Percentiles rank a stretch among this genome's conserved stretches.
These are phyloP conservation scores for Scheffersomyces parashehatae DNA, from an alignment of 1,139 yeast species.

Conservation along the genomic window DNA sequence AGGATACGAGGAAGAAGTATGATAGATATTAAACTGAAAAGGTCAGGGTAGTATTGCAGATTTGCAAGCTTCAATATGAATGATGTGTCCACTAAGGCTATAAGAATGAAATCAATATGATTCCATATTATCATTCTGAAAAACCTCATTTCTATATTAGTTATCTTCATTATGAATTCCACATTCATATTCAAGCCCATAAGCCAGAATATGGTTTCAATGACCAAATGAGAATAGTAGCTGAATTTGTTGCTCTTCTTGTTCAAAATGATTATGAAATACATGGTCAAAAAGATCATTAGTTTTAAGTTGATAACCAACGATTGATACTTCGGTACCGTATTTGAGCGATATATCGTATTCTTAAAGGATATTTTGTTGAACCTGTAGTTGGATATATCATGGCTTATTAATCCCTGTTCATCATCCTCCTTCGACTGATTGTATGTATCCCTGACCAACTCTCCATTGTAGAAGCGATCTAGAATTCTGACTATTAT, in stretches of 20 bases:
- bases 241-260: conserved; percentile 13
- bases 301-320: conserved; percentile 42
- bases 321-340: conserved; percentile 47
- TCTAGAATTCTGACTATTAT: conserved; percentile 51
- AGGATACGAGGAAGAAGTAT: conserved; percentile 56
- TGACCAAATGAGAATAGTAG: conserved; percentile 2
- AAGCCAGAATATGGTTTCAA: conserved; percentile 34
- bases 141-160: conserved; percentile 43
- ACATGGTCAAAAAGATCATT: conserved; percentile 31
- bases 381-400: conserved; percentile 39
- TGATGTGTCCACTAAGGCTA: conserved; percentile 32
- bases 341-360: conserved; percentile 31
- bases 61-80: conserved; percentile 21
- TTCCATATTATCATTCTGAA: conserved; percentile 44
- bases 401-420: conserved; percentile 22
- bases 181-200: conserved; percentile 38
- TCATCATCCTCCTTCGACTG: conserved; percentile 39
- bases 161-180: conserved; percentile 40
- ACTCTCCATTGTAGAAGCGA: conserved; percentile 56
- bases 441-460: conserved; percentile 34
- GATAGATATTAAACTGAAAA: conserved; percentile 51
- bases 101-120: conserved; percentile 36
- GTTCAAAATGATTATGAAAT: conserved; percentile 32
- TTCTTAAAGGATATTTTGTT: conserved; percentile 30
- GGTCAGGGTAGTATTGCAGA: conserved; percentile 19